phyloP scores from a whole-genome alignment of 805 yeast species.

The Wickerhamiella siamensis region DNA sequence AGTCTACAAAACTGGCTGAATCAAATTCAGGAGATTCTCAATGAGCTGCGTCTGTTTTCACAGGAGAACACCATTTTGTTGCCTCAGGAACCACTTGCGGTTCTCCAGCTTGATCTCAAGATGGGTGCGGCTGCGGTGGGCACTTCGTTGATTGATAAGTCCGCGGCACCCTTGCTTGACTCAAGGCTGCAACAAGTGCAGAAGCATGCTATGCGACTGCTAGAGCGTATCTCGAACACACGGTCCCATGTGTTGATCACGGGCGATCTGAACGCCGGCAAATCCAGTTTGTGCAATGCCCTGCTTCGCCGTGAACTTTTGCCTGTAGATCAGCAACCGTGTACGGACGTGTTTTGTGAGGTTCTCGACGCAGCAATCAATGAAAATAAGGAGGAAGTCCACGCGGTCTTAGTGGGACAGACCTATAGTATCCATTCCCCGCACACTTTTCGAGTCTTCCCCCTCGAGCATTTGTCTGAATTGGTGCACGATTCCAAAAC shows the following conservation, averaged over 20 bases:
- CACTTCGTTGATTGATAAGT: constrained; percentile 47
- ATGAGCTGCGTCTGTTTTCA: constrained; percentile 18
- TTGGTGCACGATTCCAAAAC: constrained; percentile 62
- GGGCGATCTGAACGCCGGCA: constrained; percentile 94
- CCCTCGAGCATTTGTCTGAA: constrained; percentile 43
- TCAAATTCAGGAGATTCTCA: constrained; percentile 18
- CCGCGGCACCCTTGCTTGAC: constrained; percentile 55
- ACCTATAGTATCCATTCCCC: constrained; percentile 43
- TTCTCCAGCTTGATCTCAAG: constrained; percentile 49
- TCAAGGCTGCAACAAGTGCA: constrained; percentile 50
- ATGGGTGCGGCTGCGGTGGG: constrained; percentile 34
- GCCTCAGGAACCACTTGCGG: constrained; percentile 30
- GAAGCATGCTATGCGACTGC: constrained; percentile 54
- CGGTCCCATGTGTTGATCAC: constrained; percentile 90
- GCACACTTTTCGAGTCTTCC: constrained; percentile 45
- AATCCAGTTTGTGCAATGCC: constrained; percentile 90
- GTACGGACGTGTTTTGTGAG: constrained; percentile 92
- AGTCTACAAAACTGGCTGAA: constrained; percentile 38
- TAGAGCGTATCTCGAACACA: constrained; percentile 78
- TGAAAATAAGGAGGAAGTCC: constrained; percentile 72
- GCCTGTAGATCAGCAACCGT: constrained; percentile 97
- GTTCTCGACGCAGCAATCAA: constrained; percentile 74
- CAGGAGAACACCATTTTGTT: constrained; percentile 4
- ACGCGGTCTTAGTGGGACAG: constrained; percentile 49
- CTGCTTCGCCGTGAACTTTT: constrained; percentile 58